These are phyloP conservation scores for Xylaria multiplex DNA, from an alignment of 2,329 filamentous ascomycete species.

Conservation along the genomic window DNA sequence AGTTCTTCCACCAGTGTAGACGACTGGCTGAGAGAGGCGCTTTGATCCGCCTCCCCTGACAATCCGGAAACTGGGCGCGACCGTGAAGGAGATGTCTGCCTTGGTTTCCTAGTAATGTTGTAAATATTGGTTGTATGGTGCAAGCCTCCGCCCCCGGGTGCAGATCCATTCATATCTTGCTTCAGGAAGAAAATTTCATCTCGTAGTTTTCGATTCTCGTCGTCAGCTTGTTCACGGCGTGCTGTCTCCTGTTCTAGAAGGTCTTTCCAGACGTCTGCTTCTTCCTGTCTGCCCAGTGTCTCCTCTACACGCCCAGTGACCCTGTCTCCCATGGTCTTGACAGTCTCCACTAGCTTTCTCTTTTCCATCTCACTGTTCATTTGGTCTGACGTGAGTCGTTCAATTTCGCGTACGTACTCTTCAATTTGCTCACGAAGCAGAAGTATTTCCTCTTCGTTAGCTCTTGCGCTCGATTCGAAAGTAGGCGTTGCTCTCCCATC, in stretches of 20 bases:
- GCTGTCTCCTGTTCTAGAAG: slow-evolving; percentile 91
- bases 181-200: slow-evolving; percentile 84
- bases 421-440: slow-evolving; percentile 88
- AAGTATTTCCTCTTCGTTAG: slow-evolving; percentile 84
- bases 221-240: slow-evolving; percentile 87
- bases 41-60: slow-evolving; percentile 62
- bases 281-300: slow-evolving; percentile 65
- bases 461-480: slow-evolving; percentile 69
- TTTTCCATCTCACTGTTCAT: slow-evolving; percentile 85
- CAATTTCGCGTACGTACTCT: slow-evolving; percentile 83
- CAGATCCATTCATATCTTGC: slow-evolving; percentile 61
- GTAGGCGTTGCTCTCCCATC: slow-evolving; percentile 66
- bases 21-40: slow-evolving; percentile 65
- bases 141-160: slow-evolving; percentile 45
- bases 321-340: slow-evolving; percentile 64
- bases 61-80: slow-evolving; percentile 61
- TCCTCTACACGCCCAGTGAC: slow-evolving; percentile 57
- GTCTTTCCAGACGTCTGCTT: slow-evolving; percentile 92
- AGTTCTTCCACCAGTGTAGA: slow-evolving; percentile 82
- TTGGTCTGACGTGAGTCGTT: slow-evolving; percentile 81
- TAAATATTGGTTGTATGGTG: slow-evolving; percentile 74
- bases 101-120: slow-evolving; percentile 68
- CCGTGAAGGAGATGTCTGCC: slow-evolving; percentile 57
- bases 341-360: slow-evolving; percentile 83
- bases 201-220: slow-evolving; percentile 83